phyloP scores from a whole-genome alignment of 768 basidiomycete species.

The Tricholoma terreum region DNA sequence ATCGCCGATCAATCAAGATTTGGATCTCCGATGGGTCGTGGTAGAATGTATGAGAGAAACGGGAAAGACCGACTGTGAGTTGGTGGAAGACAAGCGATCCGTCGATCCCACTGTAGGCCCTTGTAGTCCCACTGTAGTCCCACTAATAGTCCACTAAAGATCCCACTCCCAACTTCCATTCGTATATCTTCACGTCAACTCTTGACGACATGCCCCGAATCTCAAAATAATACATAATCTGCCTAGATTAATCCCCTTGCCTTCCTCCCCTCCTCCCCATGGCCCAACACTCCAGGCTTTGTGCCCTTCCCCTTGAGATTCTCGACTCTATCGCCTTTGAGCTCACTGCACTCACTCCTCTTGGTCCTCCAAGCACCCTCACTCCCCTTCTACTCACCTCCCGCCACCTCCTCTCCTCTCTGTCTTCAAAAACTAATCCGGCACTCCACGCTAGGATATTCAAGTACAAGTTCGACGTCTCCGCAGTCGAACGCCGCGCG shows the following conservation, averaged over 20 bases:
- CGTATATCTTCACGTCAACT: no score
- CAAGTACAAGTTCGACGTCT: slow-evolving; percentile 51
- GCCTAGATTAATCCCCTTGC: no score
- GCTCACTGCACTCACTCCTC: slow-evolving; percentile 36
- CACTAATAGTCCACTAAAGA: no score
- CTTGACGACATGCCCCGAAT: no score
- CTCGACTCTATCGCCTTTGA: slow-evolving; percentile 53
- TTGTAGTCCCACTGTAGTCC: no score
- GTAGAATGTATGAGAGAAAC: not conserved
- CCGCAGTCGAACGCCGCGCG: slow-evolving; percentile 48
- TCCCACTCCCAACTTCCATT: no score
- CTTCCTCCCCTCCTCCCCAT: no score
- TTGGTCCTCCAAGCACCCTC: slow-evolving; percentile 47
- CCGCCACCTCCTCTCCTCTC: slow-evolving; percentile 32
- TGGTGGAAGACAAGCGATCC: not conserved
- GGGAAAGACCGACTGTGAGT: not conserved
- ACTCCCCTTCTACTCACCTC: slow-evolving; percentile 48
- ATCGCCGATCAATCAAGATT: not conserved
- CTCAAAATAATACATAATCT: no score
- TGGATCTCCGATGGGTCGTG: not conserved
- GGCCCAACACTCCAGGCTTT: not conserved
- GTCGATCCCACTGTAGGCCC: not conserved
- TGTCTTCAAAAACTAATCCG: slow-evolving; percentile 28
- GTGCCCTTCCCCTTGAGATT: slow-evolving; percentile 37
- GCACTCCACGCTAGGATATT: slow-evolving; percentile 55